These are phyloP conservation scores for Alternaria panax DNA, from an alignment of 2,329 filamentous ascomycete species.

Conservation along the genomic window DNA sequence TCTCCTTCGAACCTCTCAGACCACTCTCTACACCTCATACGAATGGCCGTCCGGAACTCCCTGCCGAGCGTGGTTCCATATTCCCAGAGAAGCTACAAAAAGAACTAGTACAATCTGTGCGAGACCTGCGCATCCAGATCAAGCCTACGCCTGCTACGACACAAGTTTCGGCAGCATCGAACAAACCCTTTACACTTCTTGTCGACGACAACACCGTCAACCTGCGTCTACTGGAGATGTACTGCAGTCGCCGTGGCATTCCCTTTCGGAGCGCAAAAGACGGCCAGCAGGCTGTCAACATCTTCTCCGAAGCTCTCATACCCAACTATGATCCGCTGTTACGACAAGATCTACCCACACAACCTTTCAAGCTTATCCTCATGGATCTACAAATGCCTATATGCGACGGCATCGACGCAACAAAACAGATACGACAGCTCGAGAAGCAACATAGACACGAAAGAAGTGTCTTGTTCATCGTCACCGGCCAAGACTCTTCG, in stretches of 20 bases:
- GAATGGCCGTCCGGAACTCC: not conserved
- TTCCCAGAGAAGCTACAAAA: slow-evolving; percentile 14
- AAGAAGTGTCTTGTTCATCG: slow-evolving; percentile 41
- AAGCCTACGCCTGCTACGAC: not conserved
- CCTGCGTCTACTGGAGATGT: slow-evolving; percentile 56
- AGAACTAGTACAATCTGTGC: slow-evolving; percentile 21
- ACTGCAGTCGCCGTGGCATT: slow-evolving; percentile 53
- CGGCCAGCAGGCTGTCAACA: slow-evolving; percentile 51
- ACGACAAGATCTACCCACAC: slow-evolving; percentile 1
- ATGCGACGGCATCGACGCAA: slow-evolving; percentile 49
- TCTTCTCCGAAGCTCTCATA: slow-evolving; percentile 30
- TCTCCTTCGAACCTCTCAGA: slow-evolving; percentile 5
- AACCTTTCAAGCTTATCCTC: slow-evolving; percentile 46
- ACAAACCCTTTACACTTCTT: slow-evolving; percentile 45
- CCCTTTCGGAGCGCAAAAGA: slow-evolving; percentile 51
- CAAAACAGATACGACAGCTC: slow-evolving; percentile 42
- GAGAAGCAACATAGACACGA: slow-evolving; percentile 37
- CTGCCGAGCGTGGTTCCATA: slow-evolving; percentile 8
- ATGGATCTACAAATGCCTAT: slow-evolving; percentile 55
- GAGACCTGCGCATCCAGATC: slow-evolving; percentile 11
- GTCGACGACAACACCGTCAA: slow-evolving; percentile 59
- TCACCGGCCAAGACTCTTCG: slow-evolving; percentile 45
- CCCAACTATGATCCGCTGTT: slow-evolving; percentile 12
- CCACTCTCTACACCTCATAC: not conserved
- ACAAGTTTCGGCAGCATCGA: not conserved